Percentiles rank a stretch among this genome's conserved stretches.
Conservation (phyloP, 148 eudicot genomes). For the Cornus kousa region DNA sequence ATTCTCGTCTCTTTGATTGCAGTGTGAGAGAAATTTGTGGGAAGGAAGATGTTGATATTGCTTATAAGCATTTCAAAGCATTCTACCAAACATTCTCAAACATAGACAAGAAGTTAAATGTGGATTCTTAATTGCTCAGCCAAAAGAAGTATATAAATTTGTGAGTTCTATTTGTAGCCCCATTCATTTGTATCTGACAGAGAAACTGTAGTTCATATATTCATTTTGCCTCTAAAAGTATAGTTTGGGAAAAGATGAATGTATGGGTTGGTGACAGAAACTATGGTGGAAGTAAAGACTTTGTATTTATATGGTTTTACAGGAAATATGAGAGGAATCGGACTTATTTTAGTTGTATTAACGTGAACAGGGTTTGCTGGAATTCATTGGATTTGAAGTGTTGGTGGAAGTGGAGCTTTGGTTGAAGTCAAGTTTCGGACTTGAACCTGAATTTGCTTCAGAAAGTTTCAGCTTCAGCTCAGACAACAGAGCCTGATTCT, state of each 20-base stretch:
- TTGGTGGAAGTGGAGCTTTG: conserved; percentile 14
- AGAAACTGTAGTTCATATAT: background rate
- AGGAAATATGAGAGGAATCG: background rate
- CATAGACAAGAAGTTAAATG: conserved; percentile 56
- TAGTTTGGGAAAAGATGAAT: background rate
- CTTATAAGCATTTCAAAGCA: conserved; percentile 91
- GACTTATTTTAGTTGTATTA: background rate
- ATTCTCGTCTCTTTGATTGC: conserved; percentile 20
- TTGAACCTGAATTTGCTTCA: conserved; percentile 7
- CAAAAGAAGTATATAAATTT: background rate
- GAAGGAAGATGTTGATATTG: conserved; percentile 75
- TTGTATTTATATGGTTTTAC: background rate
- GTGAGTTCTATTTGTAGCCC: background rate
- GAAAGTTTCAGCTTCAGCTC: conserved; percentile 32
- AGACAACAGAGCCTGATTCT: conserved; percentile 35
- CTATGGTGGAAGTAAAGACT: background rate
- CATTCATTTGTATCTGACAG: background rate
- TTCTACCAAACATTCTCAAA: conserved; percentile 76
- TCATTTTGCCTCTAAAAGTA: conserved; percentile 8
- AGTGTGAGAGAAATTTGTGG: conserved; percentile 91
- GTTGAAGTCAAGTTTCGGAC: background rate
- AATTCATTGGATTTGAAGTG: conserved; percentile 1
- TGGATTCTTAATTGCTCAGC: conserved; percentile 50
- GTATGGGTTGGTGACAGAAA: background rate
- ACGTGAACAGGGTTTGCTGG: conserved; percentile 6